These are phyloP conservation scores for Hypoxylon trugodes DNA, from an alignment of 495 filamentous ascomycete genomes.

Conservation along the genomic window DNA sequence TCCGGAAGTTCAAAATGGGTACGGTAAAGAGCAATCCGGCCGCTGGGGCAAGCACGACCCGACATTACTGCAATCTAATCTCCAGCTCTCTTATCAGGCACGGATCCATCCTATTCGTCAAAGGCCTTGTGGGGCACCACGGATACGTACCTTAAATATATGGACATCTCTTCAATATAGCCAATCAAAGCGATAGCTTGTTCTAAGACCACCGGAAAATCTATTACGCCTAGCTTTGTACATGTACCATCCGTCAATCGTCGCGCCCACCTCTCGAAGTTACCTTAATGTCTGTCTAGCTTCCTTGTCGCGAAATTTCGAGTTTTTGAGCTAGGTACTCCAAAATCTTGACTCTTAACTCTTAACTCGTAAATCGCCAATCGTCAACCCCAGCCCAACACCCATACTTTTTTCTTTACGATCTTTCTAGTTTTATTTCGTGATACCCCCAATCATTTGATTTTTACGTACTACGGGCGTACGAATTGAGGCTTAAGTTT, in stretches of 20 bases:
- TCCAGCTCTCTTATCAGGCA: too few relatives aligned
- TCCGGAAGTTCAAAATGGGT: too few relatives aligned
- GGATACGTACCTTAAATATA: too few relatives aligned
- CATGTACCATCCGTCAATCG: slow-evolving; percentile 35
- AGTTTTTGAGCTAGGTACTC: slow-evolving; percentile 12
- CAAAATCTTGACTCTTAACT: not conserved
- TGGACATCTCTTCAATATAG: too few relatives aligned
- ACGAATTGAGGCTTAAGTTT: not conserved
- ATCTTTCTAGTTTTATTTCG: slow-evolving; percentile 26
- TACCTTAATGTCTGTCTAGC: too few relatives aligned
- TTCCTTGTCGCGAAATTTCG: slow-evolving; percentile 14
- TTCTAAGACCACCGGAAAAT: slow-evolving; percentile 27
- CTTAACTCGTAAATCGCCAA: too few relatives aligned
- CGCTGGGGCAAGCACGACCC: too few relatives aligned
- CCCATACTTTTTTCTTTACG: slow-evolving; percentile 29
- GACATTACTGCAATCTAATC: too few relatives aligned
- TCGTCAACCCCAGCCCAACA: slow-evolving; percentile 23
- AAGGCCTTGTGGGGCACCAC: too few relatives aligned
- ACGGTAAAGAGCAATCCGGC: too few relatives aligned
- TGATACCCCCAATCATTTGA: slow-evolving; percentile 41
- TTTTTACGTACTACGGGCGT: slow-evolving; percentile 18
- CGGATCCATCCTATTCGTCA: too few relatives aligned
- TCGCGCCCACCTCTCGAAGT: slow-evolving; percentile 35
- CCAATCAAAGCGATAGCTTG: slow-evolving; percentile 31
- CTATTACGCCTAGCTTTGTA: slow-evolving; percentile 46